Base-by-base conservation (phyloP, 2,329 filamentous ascomycete species). In the Penicillium sp. region DNA sequence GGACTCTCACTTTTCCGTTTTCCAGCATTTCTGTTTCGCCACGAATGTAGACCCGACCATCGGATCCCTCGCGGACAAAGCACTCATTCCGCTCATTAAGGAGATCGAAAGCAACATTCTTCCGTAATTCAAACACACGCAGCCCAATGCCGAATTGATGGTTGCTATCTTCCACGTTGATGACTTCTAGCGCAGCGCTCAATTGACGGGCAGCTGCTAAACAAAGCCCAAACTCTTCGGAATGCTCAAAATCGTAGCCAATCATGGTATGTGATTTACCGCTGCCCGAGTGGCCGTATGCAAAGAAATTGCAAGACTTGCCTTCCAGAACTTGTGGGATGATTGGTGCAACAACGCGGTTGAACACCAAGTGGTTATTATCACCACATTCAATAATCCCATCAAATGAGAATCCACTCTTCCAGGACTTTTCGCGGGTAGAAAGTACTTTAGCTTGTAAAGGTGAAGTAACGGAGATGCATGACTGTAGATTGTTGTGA, bases 211-310 rank as follows among this genome's bases (percentile, higher is more conserved):
- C 74, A 3, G 77, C 72, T 0, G 71, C 63, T 6, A 79, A 62
- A 52, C 73, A 77, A 1, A 79, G 55, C 0, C 76, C 77, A 27
- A 77, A 68, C 23, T 75, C 57, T 3, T 71, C 57, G 1, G 45
- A 31, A 2, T 73, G 58, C 6, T 77, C 67, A 45, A 71, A 75
- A 19, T 79, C 71, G 50, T 79, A 79, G 3, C 78, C 78, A 7
- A 81, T 70, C 48, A 77, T 75, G 0, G 75, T 78, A 57, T 77
- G 75, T 1, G 75, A 73, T 58, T 78, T 78, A 0, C 75, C 76
- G 53, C 75, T 78, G 19, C 73, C 74, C 2, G 77, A 77, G 61
- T 78, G 75, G 3, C 77, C 76, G 54, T 79, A 79, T 10, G 76
- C 77, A 57, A 78, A 78, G 64, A 77, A 74, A 50, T 73, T 79